These are phyloP conservation scores for Skeletonema menzelii DNA, from an alignment of 108 stramenopile species.

Conservation along the genomic window DNA sequence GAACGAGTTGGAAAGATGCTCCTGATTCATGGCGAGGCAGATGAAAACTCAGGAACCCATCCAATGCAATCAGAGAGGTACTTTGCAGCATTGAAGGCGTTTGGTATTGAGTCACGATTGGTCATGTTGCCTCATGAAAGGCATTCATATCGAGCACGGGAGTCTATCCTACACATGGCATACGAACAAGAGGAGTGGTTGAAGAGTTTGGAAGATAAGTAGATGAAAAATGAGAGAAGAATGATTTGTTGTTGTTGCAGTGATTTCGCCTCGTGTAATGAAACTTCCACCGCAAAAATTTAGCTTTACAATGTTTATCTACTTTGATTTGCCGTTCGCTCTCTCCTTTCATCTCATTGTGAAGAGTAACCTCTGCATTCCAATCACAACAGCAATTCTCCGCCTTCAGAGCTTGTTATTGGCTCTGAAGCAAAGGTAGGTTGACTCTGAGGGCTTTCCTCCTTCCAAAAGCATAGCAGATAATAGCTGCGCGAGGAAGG, in stretches of 20 bases:
- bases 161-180: slow-evolving; percentile 52
- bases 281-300: no score
- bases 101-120: slow-evolving; percentile 51
- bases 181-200: slow-evolving; percentile 57
- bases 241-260: not conserved
- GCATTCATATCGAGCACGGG: slow-evolving; percentile 46
- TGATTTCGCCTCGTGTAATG: not conserved
- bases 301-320: no score
- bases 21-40: slow-evolving; percentile 51
- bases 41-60: slow-evolving; percentile 50
- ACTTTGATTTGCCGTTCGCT: no score
- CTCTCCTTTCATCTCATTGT: no score
- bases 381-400: no score
- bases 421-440: no score
- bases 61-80: slow-evolving; percentile 52
- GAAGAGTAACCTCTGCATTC: no score
- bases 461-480: no score
- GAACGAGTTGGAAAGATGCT: slow-evolving; percentile 45
- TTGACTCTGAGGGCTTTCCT: no score
- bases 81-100: slow-evolving; percentile 55
- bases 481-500: no score
- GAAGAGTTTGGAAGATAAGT: slow-evolving; percentile 37
- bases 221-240: not conserved
- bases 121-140: slow-evolving; percentile 51
- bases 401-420: no score